A percentile compares a stretch with the other conserved stretches of the same genome.
These are phyloP conservation scores for Cynanchum wilfordii DNA, from an alignment of 257 asterid species.

Conservation along the genomic window DNA sequence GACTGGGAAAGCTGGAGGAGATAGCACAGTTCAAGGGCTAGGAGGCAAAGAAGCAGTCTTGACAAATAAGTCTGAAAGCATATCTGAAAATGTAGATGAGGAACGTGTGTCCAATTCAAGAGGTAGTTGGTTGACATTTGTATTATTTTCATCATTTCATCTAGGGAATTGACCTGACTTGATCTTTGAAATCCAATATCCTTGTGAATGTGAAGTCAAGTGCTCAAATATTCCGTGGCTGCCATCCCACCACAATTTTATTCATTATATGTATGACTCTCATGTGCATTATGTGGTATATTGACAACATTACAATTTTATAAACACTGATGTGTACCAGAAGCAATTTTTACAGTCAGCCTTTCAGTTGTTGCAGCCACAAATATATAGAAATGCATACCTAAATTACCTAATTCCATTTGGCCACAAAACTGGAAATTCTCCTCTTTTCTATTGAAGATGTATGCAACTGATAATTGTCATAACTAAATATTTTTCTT, in stretches of 20 bases:
- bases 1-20: conserved; percentile 38
- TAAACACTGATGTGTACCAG: not conserved
- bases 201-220: not conserved
- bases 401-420: not conserved
- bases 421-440: not conserved
- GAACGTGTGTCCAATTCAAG: conserved; percentile 19
- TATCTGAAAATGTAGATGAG: conserved; percentile 33
- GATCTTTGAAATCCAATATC: not conserved
- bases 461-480: not conserved
- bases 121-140: conserved; percentile 20
- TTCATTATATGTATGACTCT: not conserved
- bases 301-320: too few species aligned
- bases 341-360: not conserved
- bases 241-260: not conserved
- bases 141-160: conserved; percentile 8
- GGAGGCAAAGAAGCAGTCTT: conserved; percentile 34
- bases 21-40: conserved; percentile 29
- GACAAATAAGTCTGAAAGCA: conserved; percentile 27
- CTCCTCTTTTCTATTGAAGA: not conserved
- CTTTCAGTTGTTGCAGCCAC: not conserved
- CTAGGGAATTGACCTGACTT: not conserved
- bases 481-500: not conserved
- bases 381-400: conserved; percentile 2
- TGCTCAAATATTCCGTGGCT: not conserved
- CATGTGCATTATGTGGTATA: not conserved